Evolutionary conservation across 2,329 filamentous ascomycete species (phyloP).

Genomic region (Monilinia aucupariae): DNA sequence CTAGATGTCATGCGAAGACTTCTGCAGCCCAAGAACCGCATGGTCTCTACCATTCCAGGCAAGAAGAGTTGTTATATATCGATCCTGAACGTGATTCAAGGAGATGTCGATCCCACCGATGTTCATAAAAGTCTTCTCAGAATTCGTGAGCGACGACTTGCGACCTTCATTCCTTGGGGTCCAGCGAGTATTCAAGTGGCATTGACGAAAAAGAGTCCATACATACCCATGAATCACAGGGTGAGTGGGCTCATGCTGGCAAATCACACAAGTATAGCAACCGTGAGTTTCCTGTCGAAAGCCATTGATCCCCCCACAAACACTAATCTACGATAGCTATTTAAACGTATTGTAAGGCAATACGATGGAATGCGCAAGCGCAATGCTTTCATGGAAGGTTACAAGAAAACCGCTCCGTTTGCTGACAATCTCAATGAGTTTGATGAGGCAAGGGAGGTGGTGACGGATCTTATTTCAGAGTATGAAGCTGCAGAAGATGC

Average conservation of each 20-base stretch:
- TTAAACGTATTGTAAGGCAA: constrained; percentile 86
- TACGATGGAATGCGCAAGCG: constrained; percentile 94
- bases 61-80: constrained; percentile 99
- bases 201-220: constrained; percentile 91
- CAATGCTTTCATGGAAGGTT: constrained; percentile 92
- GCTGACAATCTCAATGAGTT: constrained; percentile 89
- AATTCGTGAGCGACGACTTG: constrained; percentile 87
- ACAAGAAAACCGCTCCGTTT: constrained; percentile 94
- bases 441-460: constrained; percentile 87
- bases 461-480: constrained; percentile 84
- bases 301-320: neutral
- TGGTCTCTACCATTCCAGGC: constrained; percentile 92
- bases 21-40: constrained; percentile 96
- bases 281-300: constrained; percentile 46
- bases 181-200: constrained; percentile 97
- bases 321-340: constrained; percentile 50
- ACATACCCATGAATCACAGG: constrained; percentile 87
- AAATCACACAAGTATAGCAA: constrained; percentile 95
- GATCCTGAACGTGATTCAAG: constrained; percentile 97
- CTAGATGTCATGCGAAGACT: constrained; percentile 94
- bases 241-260: constrained; percentile 96
- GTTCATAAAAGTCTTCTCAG: constrained; percentile 96
- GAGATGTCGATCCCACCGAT: constrained; percentile 95
- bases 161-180: constrained; percentile 97
- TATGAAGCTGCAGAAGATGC: constrained; percentile 92